These are phyloP conservation scores for Lactarius vividus DNA, from an alignment of 768 basidiomycete species.

Conservation along the genomic window DNA sequence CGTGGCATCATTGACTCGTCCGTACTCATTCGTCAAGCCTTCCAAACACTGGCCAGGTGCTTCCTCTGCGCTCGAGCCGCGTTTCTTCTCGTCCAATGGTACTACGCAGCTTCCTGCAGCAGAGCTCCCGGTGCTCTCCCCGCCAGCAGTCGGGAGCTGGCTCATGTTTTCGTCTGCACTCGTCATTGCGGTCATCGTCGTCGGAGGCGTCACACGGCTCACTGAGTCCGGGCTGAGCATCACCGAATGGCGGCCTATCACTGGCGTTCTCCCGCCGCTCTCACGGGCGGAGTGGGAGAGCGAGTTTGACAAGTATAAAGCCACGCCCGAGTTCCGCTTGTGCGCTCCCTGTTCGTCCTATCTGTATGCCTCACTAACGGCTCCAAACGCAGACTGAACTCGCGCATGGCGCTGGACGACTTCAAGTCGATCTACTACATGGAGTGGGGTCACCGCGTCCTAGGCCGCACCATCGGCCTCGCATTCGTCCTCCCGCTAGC, in stretches of 20 bases:
- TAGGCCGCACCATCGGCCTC: slow-evolving; percentile 83
- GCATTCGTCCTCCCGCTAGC: slow-evolving; percentile 80
- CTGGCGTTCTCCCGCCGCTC: slow-evolving; percentile 84
- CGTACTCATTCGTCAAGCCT: background rate
- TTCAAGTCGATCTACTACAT: slow-evolving; percentile 97
- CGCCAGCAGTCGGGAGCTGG: slow-evolving; percentile 78
- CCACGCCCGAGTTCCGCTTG: slow-evolving; percentile 95
- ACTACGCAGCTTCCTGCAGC: slow-evolving; percentile 23
- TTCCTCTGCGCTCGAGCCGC: slow-evolving; percentile 32
- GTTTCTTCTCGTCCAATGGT: slow-evolving; percentile 42
- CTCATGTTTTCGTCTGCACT: slow-evolving; percentile 80
- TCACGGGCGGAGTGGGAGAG: slow-evolving; percentile 71
- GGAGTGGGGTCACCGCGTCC: slow-evolving; percentile 96
- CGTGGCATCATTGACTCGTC: background rate
- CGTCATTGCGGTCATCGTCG: slow-evolving; percentile 89
- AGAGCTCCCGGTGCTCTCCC: slow-evolving; percentile 55
- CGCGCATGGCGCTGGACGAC: slow-evolving; percentile 79
- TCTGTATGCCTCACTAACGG: background rate
- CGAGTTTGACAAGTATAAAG: slow-evolving; percentile 93
- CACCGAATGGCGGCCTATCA: slow-evolving; percentile 95
- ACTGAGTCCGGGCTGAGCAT: slow-evolving; percentile 98
- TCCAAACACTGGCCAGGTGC: slow-evolving; percentile 15
- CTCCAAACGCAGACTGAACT: slow-evolving; percentile 64
- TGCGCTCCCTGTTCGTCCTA: slow-evolving; percentile 42
- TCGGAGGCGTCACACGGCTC: slow-evolving; percentile 93